These are phyloP conservation scores for Cladosporium sp. DNA, from an alignment of 2,329 filamentous ascomycete genomes.

Conservation along the genomic window DNA sequence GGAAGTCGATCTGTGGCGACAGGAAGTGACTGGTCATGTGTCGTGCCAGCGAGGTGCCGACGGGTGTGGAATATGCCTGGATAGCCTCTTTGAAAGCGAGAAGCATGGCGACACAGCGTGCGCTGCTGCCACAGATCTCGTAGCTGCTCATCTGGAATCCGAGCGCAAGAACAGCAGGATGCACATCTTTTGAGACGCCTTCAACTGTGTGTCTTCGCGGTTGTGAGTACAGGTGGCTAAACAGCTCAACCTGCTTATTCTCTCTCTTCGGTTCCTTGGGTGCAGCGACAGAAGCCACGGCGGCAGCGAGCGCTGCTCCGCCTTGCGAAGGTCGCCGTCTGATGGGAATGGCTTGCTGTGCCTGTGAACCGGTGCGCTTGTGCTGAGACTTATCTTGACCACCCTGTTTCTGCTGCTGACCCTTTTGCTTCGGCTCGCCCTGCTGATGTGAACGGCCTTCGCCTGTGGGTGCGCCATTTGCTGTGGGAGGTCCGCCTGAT, in stretches of 20 bases:
- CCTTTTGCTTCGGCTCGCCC: conserved; percentile 28
- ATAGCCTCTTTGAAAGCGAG: conserved; percentile 92
- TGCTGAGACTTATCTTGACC: conserved; percentile 20
- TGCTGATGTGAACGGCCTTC: conserved; percentile 30
- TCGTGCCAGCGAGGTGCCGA: conserved; percentile 76
- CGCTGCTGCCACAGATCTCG: conserved; percentile 81
- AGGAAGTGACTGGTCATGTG: conserved; percentile 89
- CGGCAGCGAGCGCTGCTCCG: conserved; percentile 17
- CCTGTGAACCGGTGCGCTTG: conserved; percentile 16
- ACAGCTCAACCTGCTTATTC: conserved; percentile 67
- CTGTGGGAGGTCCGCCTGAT: conserved; percentile 14
- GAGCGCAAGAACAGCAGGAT: conserved; percentile 77
- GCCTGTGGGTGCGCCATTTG: conserved; percentile 16
- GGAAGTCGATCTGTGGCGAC: conserved; percentile 90
- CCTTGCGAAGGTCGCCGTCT: conserved; percentile 17
- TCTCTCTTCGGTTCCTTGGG: conserved; percentile 43
- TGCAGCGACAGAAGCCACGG: conserved; percentile 1
- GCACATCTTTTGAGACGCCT: conserved; percentile 66
- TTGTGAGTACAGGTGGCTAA: conserved; percentile 66
- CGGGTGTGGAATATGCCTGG: conserved; percentile 83
- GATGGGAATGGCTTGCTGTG: conserved; percentile 14
- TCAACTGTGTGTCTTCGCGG: conserved; percentile 63
- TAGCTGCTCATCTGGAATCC: conserved; percentile 90
- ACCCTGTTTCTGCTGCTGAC: conserved; percentile 29
- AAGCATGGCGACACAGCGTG: conserved; percentile 80